Evolutionary conservation across 2,329 filamentous ascomycete species (phyloP).

Genomic region (Pleomassaria siparia): DNA sequence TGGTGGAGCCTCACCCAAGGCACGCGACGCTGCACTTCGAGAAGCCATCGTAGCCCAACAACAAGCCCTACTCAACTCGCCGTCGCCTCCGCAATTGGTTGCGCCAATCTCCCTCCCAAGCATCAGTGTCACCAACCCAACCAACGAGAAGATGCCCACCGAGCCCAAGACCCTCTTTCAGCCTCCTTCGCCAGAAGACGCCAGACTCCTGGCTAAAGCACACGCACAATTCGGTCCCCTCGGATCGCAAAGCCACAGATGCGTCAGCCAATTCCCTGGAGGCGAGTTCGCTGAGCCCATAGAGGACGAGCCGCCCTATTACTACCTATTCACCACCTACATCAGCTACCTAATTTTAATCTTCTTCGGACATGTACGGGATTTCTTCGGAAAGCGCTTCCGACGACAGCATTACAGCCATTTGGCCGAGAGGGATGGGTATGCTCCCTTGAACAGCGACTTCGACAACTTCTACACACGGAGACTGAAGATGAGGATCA

Average conservation of each 20-base stretch:
- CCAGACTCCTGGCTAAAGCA: conserved; percentile 70
- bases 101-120: conserved; percentile 79
- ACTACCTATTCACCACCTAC: conserved; percentile 95
- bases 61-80: conserved; percentile 63
- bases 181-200: conserved; percentile 82
- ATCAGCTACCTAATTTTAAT: conserved; percentile 97
- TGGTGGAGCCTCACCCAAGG: conserved; percentile 75
- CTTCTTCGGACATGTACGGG: conserved; percentile 89
- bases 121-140: conserved; percentile 87
- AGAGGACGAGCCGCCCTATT: conserved; percentile 95
- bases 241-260: conserved; percentile 76
- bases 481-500: conserved; percentile 88
- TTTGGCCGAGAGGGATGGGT: conserved; percentile 80
- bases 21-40: conserved; percentile 67
- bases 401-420: conserved; percentile 83
- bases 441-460: conserved; percentile 93
- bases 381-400: conserved; percentile 98
- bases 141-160: conserved; percentile 71
- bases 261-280: conserved; percentile 77
- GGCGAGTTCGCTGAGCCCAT: conserved; percentile 81
- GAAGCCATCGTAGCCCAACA: conserved; percentile 63
- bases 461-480: conserved; percentile 99
- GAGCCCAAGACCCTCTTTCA: conserved; percentile 83
- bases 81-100: conserved; percentile 66
- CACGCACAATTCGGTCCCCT: conserved; percentile 93